Evolutionary conservation across 768 basidiomycete species (phyloP).

Genomic region (Lentinula sp.): DNA sequence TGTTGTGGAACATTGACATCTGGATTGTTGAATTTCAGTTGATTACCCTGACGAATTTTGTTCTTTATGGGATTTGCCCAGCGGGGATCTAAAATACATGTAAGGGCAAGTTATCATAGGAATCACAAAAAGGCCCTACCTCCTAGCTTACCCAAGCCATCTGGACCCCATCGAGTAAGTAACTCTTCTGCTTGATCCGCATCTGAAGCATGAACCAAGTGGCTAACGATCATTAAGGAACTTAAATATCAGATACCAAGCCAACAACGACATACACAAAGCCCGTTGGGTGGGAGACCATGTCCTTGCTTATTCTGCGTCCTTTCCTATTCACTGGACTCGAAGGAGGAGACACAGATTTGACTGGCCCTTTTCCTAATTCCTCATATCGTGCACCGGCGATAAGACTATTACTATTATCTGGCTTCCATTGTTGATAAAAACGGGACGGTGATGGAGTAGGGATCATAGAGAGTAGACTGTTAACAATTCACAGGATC

Average conservation of each 20-base stretch:
- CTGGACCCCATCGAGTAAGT: constrained; percentile 83
- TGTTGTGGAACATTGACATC: constrained; percentile 67
- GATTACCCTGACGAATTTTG: constrained; percentile 58
- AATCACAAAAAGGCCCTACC: constrained; percentile 38
- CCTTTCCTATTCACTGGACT: constrained; percentile 39
- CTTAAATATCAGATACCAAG: constrained; percentile 5
- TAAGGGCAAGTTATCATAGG: constrained; percentile 17
- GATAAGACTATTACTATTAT: constrained; percentile 36
- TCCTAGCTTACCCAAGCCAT: constrained; percentile 83
- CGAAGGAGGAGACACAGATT: constrained; percentile 24
- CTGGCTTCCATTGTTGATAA: constrained; percentile 43
- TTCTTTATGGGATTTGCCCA: constrained; percentile 90
- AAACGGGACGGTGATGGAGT: constrained; percentile 64
- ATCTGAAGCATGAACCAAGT: constrained; percentile 88
- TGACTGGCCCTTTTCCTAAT: constrained; percentile 23
- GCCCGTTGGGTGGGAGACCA: constrained; percentile 78
- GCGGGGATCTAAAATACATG: constrained; percentile 56
- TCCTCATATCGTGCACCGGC: constrained; percentile 72
- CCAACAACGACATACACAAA: constrained; percentile 62
- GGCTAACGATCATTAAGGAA: constrained; percentile 40
- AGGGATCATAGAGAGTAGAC: constrained; percentile 69
- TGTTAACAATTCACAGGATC: not conserved
- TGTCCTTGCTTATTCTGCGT: constrained; percentile 77
- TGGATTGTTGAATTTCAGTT: constrained; percentile 70
- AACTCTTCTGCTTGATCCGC: constrained; percentile 85